Percentiles rank a stretch among this genome's conserved stretches.
Conservation (phyloP, 768 basidiomycete genomes). For the Leucocoprinus birnbaumii region DNA sequence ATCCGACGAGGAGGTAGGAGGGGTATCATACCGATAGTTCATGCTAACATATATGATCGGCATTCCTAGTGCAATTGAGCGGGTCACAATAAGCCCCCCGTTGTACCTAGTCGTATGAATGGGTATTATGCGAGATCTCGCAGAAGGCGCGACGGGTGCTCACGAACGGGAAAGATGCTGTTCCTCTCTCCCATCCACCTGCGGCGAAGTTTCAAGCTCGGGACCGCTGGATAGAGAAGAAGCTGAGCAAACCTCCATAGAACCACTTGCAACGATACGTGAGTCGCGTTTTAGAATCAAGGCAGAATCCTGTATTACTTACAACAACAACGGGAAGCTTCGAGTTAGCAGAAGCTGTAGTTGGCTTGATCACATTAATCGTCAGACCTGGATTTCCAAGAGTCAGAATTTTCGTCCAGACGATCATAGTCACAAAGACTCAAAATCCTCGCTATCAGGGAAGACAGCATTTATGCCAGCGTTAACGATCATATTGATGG, state of each 20-base stretch:
- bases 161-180: constrained; percentile 12
- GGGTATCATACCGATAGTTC: constrained; percentile 34
- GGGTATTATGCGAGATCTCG: background rate
- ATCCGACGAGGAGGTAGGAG: background rate
- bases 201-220: background rate
- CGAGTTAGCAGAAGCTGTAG: constrained; percentile 30
- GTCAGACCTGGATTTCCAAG: constrained; percentile 36
- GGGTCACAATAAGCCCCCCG: constrained; percentile 33
- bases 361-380: constrained; percentile 49
- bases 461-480: constrained; percentile 21
- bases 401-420: background rate
- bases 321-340: constrained; percentile 55
- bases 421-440: constrained; percentile 13
- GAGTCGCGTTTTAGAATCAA: background rate
- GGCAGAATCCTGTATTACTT: constrained; percentile 17
- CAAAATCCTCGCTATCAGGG: constrained; percentile 41
- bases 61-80: constrained; percentile 38
- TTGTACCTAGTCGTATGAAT: constrained; percentile 27
- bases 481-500: constrained; percentile 26
- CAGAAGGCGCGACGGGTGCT: background rate
- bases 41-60: constrained; percentile 47
- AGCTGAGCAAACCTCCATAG: constrained; percentile 33
- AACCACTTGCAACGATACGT: constrained; percentile 39
- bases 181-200: constrained; percentile 26
- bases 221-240: background rate